These are phyloP conservation scores for Suillus tomentosus DNA, from an alignment of 768 basidiomycete species.

Conservation along the genomic window DNA sequence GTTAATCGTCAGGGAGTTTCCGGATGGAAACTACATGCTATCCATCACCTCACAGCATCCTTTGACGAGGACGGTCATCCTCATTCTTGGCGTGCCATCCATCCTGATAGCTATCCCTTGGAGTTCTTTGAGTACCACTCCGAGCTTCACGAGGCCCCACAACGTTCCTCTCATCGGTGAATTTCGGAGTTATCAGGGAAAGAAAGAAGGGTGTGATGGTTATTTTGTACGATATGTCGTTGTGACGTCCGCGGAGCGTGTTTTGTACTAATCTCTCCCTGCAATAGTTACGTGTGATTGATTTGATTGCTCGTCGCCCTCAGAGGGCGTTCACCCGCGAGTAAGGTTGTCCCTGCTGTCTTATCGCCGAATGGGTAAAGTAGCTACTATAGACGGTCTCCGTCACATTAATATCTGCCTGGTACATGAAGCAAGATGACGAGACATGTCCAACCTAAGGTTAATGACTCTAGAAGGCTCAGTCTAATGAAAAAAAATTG, in stretches of 20 bases:
- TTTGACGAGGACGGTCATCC: conserved; percentile 48
- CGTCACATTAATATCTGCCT: conserved; percentile 5
- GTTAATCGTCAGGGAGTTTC: conserved; percentile 2
- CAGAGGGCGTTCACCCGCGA: background rate
- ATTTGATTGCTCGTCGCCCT: conserved; percentile 3
- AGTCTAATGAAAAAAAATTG: background rate
- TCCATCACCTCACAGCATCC: conserved; percentile 3
- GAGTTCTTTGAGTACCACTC: conserved; percentile 28
- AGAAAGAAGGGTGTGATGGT: conserved; percentile 3
- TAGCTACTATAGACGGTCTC: background rate
- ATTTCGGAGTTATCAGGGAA: background rate
- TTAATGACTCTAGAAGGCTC: background rate
- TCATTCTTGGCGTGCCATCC: conserved; percentile 65
- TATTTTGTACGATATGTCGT: conserved; percentile 7
- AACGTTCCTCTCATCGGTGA: conserved; percentile 3
- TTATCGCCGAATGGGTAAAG: background rate
- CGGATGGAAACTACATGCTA: conserved; percentile 7
- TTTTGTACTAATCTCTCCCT: conserved; percentile 1
- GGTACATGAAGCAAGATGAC: background rate
- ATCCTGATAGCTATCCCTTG: conserved; percentile 56
- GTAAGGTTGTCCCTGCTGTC: conserved; percentile 3
- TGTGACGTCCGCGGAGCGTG: conserved; percentile 9
- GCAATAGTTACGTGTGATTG: conserved; percentile 6
- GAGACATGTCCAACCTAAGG: background rate
- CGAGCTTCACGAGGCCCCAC: conserved; percentile 8